These are phyloP conservation scores for Umbellularia californica DNA, from an alignment of 164 flowering plant species.

Conservation along the genomic window DNA sequence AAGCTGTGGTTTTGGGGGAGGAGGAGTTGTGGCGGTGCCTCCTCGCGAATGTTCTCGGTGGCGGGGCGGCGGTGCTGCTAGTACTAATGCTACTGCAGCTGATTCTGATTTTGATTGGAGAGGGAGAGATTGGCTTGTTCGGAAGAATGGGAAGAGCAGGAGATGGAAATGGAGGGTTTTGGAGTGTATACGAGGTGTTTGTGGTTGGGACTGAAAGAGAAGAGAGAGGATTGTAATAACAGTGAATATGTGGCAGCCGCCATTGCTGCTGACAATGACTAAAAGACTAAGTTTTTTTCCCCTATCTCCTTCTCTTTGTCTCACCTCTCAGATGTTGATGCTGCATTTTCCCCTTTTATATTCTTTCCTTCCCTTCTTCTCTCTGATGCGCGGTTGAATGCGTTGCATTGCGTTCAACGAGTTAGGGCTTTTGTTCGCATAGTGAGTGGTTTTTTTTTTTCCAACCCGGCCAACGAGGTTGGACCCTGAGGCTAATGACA, in stretches of 20 bases:
- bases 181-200: conserved; percentile 1
- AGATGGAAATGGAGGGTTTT: conserved; percentile 9
- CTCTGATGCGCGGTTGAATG: too few species aligned
- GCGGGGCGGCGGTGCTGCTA: conserved; percentile 45
- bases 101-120: neutral
- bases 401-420: too few species aligned
- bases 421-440: too few species aligned
- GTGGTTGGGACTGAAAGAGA: conserved; percentile 14
- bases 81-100: neutral
- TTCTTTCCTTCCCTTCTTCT: too few species aligned
- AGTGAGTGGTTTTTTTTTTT: too few species aligned
- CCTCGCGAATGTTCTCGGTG: conserved; percentile 66
- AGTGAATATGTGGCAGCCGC: conserved; percentile 5
- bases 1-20: conserved; percentile 33
- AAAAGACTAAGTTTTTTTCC: neutral
- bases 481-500: too few species aligned
- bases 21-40: conserved; percentile 41
- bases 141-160: conserved; percentile 10
- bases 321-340: too few species aligned
- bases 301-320: too few species aligned
- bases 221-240: conserved; percentile 13
- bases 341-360: too few species aligned
- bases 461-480: too few species aligned
- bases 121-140: neutral
- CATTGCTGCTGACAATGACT: neutral